A percentile compares a stretch with the other conserved stretches of the same genome.
Evolutionary conservation across 177 flowering plant species (phyloP).

Genomic region (Tripterygium wilfordii): DNA sequence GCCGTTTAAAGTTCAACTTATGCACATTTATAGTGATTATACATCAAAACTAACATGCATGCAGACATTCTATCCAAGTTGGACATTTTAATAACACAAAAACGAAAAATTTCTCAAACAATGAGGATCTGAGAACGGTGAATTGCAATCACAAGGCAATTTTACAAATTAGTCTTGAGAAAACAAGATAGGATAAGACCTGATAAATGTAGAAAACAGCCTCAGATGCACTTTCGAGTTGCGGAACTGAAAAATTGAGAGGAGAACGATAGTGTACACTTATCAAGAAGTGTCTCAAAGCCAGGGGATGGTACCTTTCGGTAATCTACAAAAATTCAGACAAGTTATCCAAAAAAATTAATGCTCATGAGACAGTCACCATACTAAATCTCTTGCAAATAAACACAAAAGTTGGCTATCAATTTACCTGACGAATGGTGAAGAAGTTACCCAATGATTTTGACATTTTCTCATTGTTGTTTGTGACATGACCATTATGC

Average conservation of each 20-base stretch:
- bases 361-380: no score
- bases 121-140: no score
- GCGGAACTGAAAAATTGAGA: conserved; percentile 63
- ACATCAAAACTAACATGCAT: no score
- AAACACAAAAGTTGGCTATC: background rate
- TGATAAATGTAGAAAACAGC: conserved; percentile 78
- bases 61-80: no score
- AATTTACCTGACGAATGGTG: conserved; percentile 81
- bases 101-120: background rate
- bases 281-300: conserved; percentile 82
- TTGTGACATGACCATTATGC: conserved; percentile 94
- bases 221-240: conserved; percentile 73
- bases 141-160: no score
- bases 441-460: conserved; percentile 90
- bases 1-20: no score
- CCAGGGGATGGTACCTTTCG: conserved; percentile 73
- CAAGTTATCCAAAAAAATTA: background rate
- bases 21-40: no score
- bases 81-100: no score
- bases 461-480: conserved; percentile 90
- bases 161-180: no score
- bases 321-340: conserved; percentile 43
- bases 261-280: conserved; percentile 86
- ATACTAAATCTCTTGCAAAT: no score
- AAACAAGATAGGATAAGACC: conserved; percentile 31